Evolutionary conservation across 1,139 yeast species (phyloP), one percentile per base, ranked within the genome.

Genomic region (Scheffersomyces stambukii): DNA sequence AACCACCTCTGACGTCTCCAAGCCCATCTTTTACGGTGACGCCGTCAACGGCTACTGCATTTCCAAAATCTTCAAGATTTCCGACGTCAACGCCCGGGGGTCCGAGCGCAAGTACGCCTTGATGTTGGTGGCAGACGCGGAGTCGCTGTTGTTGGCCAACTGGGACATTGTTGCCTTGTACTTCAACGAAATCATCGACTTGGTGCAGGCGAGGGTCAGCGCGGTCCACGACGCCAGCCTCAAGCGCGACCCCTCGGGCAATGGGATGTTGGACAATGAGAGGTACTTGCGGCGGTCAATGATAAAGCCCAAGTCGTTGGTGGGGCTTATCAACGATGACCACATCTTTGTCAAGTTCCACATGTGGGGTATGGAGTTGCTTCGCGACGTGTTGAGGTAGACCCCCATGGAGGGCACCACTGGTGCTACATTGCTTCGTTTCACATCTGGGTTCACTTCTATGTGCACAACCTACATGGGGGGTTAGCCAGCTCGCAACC

Each of bases 1-100:
- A 47, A 75, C 88, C 3, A 69, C 77, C 10, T 68, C 78, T 13
- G 85, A 81, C 41, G 74, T 75, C 28, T 61, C 74, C 18, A 71
- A 77, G 31, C 91, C 94, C 0, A 60, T 82, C 48, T 73, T 80
- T 45, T 78, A 78, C 44, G 88, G 88, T 3, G 94, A 84, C 45
- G 70, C 74, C 6, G 50, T 62, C 3, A 69, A 77, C 38, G 95
- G 95, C 0, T 75, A 77, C 40, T 78, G 89, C 23, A 56, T 84
- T 13, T 72, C 76, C 19, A 64, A 75, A 34, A 74, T 81, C 5
- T 83, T 85, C 57, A 80, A 81, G 45, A 60, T 84, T 9, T 65
- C 65, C 21, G 95, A 85, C 50, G 59, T 66, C 14, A 72, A 76
- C 30, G 89, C 95, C 0, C 65, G 95, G 32, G 95, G 95, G 1